Conservation (phyloP, 257 asterid genomes). For the Forsythia suspensa region DNA sequence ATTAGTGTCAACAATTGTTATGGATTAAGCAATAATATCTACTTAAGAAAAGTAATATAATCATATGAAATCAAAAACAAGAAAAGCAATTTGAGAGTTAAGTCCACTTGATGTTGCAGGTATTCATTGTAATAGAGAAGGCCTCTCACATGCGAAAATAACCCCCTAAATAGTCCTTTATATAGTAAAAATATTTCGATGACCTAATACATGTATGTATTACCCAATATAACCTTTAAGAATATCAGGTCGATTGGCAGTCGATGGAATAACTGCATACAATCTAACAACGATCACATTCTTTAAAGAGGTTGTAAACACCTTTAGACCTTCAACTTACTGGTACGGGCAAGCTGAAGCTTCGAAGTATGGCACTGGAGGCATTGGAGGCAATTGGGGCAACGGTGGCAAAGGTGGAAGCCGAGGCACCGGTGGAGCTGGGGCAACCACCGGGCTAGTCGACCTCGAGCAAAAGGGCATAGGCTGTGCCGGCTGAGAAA, state of each 20-base stretch:
- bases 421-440: background rate
- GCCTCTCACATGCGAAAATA: too few species aligned
- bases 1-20: background rate
- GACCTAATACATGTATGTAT: too few species aligned
- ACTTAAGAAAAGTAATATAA: background rate
- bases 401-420: conserved; percentile 31
- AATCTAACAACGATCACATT: background rate
- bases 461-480: conserved; percentile 64
- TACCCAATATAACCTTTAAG: too few species aligned
- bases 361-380: conserved; percentile 51
- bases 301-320: background rate
- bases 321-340: conserved; percentile 41
- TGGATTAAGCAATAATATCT: background rate
- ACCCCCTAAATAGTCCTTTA: too few species aligned
- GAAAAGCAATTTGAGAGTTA: too few species aligned
- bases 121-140: too few species aligned
- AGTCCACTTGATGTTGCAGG: too few species aligned
- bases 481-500: conserved; percentile 74
- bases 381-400: conserved; percentile 43
- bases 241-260: background rate
- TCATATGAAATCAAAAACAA: background rate
- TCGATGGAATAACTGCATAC: background rate
- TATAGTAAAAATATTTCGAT: too few species aligned
- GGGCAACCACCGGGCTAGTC: conserved; percentile 16
- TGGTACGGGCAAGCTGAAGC: conserved; percentile 79